Conservation (phyloP, 768 basidiomycete genomes). For the Boletus tylopilopsis region DNA sequence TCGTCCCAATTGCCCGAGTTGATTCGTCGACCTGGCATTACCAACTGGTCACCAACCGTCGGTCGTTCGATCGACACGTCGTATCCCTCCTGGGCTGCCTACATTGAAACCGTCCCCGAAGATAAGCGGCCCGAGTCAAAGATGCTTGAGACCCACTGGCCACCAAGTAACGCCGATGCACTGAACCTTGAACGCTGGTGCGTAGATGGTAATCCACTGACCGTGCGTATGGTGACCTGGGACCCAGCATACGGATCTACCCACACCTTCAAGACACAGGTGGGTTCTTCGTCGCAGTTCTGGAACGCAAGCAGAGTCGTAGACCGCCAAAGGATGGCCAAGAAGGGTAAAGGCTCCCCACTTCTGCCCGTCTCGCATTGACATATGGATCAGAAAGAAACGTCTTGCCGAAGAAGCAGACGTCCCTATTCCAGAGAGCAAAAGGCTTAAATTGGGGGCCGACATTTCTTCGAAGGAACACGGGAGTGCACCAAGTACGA, state of each 20-base stretch:
- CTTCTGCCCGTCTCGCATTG: neutral
- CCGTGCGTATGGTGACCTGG: neutral
- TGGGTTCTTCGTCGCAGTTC: conserved; percentile 94
- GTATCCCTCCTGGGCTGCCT: conserved; percentile 60
- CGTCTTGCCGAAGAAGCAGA: conserved; percentile 44
- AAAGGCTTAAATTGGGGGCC: conserved; percentile 44
- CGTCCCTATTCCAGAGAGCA: conserved; percentile 39
- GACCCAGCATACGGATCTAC: conserved; percentile 75
- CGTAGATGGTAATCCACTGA: conserved; percentile 12
- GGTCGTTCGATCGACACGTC: conserved; percentile 48
- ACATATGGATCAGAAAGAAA: conserved; percentile 35
- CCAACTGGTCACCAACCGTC: conserved; percentile 72
- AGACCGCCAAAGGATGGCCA: conserved; percentile 4
- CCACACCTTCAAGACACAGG: conserved; percentile 97
- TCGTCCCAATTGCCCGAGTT: conserved; percentile 70
- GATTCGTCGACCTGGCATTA: conserved; percentile 70
- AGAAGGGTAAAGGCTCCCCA: conserved; percentile 9
- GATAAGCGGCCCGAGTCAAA: conserved; percentile 51
- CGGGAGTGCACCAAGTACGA: conserved; percentile 4
- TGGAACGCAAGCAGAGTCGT: conserved; percentile 47
- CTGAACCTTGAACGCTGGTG: conserved; percentile 75
- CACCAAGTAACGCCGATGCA: conserved; percentile 57
- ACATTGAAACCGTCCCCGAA: conserved; percentile 47
- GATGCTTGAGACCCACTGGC: conserved; percentile 75
- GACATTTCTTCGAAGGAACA: conserved; percentile 11